Percentiles rank a stretch among this genome's conserved stretches.
Conservation (phyloP, 2,329 filamentous ascomycete species). For the Penicillium janthinellum region DNA sequence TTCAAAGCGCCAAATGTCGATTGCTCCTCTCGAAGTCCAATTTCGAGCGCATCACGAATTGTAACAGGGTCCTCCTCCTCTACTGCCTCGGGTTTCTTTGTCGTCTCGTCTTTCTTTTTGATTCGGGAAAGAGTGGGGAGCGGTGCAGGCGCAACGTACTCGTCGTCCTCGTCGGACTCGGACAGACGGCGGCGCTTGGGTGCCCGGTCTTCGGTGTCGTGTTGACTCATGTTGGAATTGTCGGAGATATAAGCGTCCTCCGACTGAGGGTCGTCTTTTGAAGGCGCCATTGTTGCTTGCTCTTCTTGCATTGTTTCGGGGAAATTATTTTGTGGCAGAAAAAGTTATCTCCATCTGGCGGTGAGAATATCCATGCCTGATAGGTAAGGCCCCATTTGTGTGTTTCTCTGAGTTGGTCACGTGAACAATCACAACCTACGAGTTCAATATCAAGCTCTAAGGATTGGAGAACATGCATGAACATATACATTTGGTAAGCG, state of each 20-base stretch:
- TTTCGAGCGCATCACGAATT: slow-evolving; percentile 44
- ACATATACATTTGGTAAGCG: not conserved
- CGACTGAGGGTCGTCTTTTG: slow-evolving; percentile 26
- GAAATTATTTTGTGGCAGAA: slow-evolving; percentile 39
- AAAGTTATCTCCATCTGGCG: slow-evolving; percentile 34
- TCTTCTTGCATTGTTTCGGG: slow-evolving; percentile 18
- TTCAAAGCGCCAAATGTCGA: slow-evolving; percentile 70
- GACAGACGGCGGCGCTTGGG: slow-evolving; percentile 45
- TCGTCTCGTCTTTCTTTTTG: slow-evolving; percentile 39
- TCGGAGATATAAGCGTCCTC: slow-evolving; percentile 30
- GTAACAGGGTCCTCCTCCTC: slow-evolving; percentile 40
- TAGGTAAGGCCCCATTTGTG: not conserved
- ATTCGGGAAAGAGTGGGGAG: slow-evolving; percentile 45
- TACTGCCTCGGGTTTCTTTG: slow-evolving; percentile 18
- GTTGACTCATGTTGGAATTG: slow-evolving; percentile 21
- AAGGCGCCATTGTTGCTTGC: slow-evolving; percentile 33
- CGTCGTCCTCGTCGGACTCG: slow-evolving; percentile 38
- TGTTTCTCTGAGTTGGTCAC: slow-evolving; percentile 1
- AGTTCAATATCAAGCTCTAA: too few species aligned
- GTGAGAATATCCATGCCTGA: slow-evolving; percentile 16
- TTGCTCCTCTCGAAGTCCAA: slow-evolving; percentile 47
- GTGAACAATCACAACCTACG: not conserved
- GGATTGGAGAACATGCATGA: not conserved
- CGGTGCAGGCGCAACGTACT: slow-evolving; percentile 36
- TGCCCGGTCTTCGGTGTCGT: slow-evolving; percentile 33